Percentiles rank a stretch among this genome's conserved stretches.
phyloP scores from a whole-genome alignment of 345 rosid species.

The Aegle marmelos region DNA sequence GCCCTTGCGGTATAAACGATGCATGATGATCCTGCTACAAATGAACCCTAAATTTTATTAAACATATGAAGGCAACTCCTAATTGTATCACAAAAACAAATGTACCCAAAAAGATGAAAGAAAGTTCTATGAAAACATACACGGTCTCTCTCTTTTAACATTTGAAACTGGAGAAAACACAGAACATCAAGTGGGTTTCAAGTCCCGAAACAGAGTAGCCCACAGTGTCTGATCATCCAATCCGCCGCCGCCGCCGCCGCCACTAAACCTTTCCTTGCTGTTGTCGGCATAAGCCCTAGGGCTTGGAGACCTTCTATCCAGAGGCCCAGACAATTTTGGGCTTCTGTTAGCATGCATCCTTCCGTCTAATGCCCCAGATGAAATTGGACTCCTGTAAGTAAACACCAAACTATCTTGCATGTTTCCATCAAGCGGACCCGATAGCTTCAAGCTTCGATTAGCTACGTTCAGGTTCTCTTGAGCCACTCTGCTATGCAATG shows the following conservation, averaged over 20 bases:
- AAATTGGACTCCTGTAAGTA: slow-evolving; percentile 41
- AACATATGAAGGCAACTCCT: background rate
- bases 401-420: slow-evolving; percentile 48
- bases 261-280: slow-evolving; percentile 20
- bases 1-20: background rate
- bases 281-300: slow-evolving; percentile 31
- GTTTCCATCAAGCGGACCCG: slow-evolving; percentile 64
- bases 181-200: slow-evolving; percentile 66
- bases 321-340: slow-evolving; percentile 46
- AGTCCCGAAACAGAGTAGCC: slow-evolving; percentile 64
- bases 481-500: slow-evolving; percentile 37
- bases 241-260: slow-evolving; percentile 23
- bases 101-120: background rate
- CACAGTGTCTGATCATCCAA: slow-evolving; percentile 49
- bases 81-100: background rate
- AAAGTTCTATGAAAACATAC: background rate
- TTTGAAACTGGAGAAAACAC: background rate
- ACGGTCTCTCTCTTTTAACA: background rate
- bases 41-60: background rate
- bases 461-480: slow-evolving; percentile 31
- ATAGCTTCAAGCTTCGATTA: slow-evolving; percentile 41
- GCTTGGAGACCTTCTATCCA: slow-evolving; percentile 41
- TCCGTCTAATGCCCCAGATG: slow-evolving; percentile 40
- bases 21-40: background rate
- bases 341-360: slow-evolving; percentile 28